Conservation (phyloP, 768 basidiomycete species). For the Tulasnella sp. region DNA sequence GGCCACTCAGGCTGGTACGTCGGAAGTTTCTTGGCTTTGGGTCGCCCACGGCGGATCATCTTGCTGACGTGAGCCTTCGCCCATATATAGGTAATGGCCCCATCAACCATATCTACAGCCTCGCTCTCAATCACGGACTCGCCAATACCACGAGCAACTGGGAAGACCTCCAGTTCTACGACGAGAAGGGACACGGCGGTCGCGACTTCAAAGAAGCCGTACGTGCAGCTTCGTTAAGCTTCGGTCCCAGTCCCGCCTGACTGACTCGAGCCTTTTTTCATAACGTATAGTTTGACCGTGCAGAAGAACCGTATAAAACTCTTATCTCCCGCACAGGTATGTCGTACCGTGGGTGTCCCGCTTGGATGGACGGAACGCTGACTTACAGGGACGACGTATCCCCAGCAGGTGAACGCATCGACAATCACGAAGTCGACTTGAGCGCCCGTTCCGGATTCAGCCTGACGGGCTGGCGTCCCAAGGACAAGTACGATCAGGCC, state of each 20-base stretch:
- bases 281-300: neutral
- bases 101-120: conserved; percentile 61
- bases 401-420: conserved; percentile 52
- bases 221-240: too few species aligned
- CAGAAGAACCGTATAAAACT: neutral
- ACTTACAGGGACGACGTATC: neutral
- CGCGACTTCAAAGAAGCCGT: neutral
- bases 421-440: conserved; percentile 55
- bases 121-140: conserved; percentile 45
- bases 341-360: neutral
- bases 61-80: neutral
- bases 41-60: too few species aligned
- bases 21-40: neutral
- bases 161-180: conserved; percentile 30
- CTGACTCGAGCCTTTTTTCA: neutral
- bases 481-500: conserved; percentile 53
- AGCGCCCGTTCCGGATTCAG: conserved; percentile 61
- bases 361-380: neutral
- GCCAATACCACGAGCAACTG: conserved; percentile 8
- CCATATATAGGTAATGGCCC: conserved; percentile 46
- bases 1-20: conserved; percentile 49
- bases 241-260: neutral
- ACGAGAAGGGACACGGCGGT: neutral
- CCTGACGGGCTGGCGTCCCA: conserved; percentile 54
- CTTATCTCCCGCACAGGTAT: neutral